A percentile compares a stretch with the other conserved stretches of the same genome.
Evolutionary conservation across 768 basidiomycete genomes (phyloP).

Genomic region (Cystobasidium ongulense): DNA sequence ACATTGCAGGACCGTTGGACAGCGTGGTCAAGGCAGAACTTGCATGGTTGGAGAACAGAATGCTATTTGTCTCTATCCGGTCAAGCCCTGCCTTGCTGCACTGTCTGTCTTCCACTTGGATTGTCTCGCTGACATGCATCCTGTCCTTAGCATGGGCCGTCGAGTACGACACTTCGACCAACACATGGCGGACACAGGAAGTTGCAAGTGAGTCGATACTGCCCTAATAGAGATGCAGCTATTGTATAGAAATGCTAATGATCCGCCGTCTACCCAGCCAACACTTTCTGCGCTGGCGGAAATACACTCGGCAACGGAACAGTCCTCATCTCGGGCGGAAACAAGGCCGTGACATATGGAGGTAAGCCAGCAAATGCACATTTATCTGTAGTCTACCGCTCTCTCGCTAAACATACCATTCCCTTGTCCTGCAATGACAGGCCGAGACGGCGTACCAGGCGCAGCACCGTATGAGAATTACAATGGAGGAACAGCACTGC

Average conservation of each 20-base stretch:
- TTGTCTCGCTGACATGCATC: too few relatives aligned
- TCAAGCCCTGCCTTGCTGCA: too few relatives aligned
- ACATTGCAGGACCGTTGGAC: not conserved
- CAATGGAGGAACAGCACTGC: conserved; percentile 70
- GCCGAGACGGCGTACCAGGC: conserved; percentile 10
- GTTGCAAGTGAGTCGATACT: conserved; percentile 47
- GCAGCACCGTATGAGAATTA: conserved; percentile 61
- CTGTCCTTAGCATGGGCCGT: conserved; percentile 45
- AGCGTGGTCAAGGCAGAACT: too few relatives aligned
- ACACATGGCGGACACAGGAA: conserved; percentile 62
- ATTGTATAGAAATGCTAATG: not conserved
- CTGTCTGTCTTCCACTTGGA: too few relatives aligned
- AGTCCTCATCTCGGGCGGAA: conserved; percentile 14
- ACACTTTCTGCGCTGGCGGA: conserved; percentile 45
- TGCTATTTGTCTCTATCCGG: too few relatives aligned
- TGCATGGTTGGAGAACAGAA: too few relatives aligned
- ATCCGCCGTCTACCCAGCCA: conserved; percentile 47
- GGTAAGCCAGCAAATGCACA: not conserved
- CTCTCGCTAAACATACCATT: not conserved
- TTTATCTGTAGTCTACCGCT: not conserved
- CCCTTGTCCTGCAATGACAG: not conserved
- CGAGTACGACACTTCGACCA: conserved; percentile 56
- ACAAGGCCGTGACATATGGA: conserved; percentile 32
- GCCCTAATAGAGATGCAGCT: not conserved
- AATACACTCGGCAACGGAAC: conserved; percentile 26